Evolutionary conservation across 345 rosid genomes (phyloP), one percentile per base, ranked within the genome.

Genomic region (Carallia pectinifolia): DNA sequence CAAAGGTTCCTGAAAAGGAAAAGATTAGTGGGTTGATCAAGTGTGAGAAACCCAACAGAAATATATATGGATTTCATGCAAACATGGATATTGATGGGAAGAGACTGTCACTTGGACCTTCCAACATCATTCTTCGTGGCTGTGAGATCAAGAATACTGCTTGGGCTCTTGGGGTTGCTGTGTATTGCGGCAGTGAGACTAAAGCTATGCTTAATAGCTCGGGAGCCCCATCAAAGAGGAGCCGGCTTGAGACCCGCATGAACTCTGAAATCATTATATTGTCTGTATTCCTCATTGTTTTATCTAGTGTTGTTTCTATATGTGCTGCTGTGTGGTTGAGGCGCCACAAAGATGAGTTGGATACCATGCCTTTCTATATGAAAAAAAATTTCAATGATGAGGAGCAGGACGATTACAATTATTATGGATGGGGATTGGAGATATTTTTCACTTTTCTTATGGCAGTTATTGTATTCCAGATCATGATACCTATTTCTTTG

Each of bases 401-500:
- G 2, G 76, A 77, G 52, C 74, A 27, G 7, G 48, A 89, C 23
- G 67, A 88, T 67, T 85, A 86, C 73, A 84, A 96, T 1, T 96
- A 96, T 84, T 84, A 83, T 78, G 98, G 96, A 39, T 92, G 95
- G 98, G 99, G 93, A 77, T 59, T 86, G 84, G 99, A 92, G 84
- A 90, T 92, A 63, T 68, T 87, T 78, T 89, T 92, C 76, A 85
- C 98, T 55, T 96, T 96, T 81, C 91, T 96, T 62, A 96, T 89
- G 98, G 78, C 99, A 37, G 93, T 92, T 56, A 96, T 92, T 31
- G 99, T 96, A 50, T 96, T 90, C 85, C 99, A 96, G 86, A 87
- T 92, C 78, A 92, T 96, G 98, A 96, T 96, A 78, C 99, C 99
- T 31, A 96, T 96, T 70, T 92, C 99, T 60, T 83, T 96, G 80